A percentile compares a stretch with the other conserved stretches of the same genome.
These are phyloP conservation scores for Fragaria vesca DNA, from an alignment of 306 rosid species.

Conservation along the genomic window DNA sequence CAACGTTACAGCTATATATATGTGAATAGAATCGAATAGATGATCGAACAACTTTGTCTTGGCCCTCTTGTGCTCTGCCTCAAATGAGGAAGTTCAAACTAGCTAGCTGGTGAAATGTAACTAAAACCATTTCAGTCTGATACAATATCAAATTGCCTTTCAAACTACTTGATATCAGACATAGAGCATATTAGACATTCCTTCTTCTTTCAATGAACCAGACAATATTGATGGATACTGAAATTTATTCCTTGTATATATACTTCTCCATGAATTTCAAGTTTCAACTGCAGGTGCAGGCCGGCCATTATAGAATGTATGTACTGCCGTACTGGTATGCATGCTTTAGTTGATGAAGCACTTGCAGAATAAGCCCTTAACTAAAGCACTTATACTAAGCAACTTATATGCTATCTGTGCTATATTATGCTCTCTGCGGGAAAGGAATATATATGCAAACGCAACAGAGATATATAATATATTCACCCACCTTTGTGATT, in stretches of 20 bases:
- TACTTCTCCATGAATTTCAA: not conserved
- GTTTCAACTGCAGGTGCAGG: not conserved
- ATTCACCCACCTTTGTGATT: conserved; percentile 7
- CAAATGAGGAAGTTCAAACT: not conserved
- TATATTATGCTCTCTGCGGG: conserved; percentile 9
- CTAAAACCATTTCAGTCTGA: not conserved
- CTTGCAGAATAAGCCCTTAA: not conserved
- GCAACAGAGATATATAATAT: conserved; percentile 13
- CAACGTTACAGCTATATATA: not conserved
- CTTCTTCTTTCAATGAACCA: not conserved
- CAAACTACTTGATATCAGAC: not conserved
- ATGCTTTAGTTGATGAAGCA: not conserved
- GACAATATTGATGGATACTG: not conserved
- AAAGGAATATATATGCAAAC: conserved; percentile 9
- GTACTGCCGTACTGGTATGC: not conserved
- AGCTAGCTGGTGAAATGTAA: not conserved
- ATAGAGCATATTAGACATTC: conserved; percentile 2
- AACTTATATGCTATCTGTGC: not conserved
- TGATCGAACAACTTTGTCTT: not conserved
- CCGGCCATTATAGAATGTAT: not conserved
- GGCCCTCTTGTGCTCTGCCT: not conserved
- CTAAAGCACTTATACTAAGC: not conserved
- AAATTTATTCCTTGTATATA: not conserved
- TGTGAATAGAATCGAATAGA: not conserved
- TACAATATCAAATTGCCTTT: not conserved